phyloP scores from a whole-genome alignment of 345 rosid genomes.

The Clausena lansium region DNA sequence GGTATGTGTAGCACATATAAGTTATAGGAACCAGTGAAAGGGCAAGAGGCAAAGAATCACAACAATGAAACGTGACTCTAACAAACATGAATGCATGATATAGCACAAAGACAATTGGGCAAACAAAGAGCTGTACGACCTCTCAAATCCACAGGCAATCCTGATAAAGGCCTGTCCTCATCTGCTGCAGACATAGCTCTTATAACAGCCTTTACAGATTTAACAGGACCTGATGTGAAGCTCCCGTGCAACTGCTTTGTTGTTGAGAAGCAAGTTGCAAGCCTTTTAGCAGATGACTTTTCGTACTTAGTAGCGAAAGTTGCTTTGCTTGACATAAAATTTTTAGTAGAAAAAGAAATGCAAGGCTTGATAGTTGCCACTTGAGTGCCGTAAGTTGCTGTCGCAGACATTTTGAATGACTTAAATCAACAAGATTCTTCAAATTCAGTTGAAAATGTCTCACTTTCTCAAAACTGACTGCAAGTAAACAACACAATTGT shows the following conservation, averaged over 20 bases:
- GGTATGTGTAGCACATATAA: no score
- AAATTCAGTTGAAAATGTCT: not conserved
- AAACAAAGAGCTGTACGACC: conserved; percentile 18
- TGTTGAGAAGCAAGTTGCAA: conserved; percentile 36
- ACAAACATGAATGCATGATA: not conserved
- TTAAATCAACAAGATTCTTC: conserved; percentile 6
- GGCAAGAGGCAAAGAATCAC: not conserved
- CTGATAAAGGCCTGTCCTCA: conserved; percentile 38
- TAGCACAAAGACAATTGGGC: conserved; percentile 1
- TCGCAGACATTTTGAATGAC: conserved; percentile 35
- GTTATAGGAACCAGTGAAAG: no score
- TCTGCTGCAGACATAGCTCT: conserved; percentile 33
- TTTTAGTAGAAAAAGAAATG: conserved; percentile 25
- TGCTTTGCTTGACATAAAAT: conserved; percentile 12
- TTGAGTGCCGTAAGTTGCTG: conserved; percentile 30
- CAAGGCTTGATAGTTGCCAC: conserved; percentile 38
- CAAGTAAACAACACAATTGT: not conserved
- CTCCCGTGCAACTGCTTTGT: conserved; percentile 26
- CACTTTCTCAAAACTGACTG: not conserved
- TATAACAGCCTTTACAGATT: conserved; percentile 22
- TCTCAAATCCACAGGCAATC: conserved; percentile 58
- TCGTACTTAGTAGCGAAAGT: conserved; percentile 18
- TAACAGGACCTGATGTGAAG: conserved; percentile 17
- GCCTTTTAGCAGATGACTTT: conserved; percentile 36
- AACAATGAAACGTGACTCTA: not conserved